Conservation (phyloP, 140 eudicot genomes). For the Stevia rebaudiana region DNA sequence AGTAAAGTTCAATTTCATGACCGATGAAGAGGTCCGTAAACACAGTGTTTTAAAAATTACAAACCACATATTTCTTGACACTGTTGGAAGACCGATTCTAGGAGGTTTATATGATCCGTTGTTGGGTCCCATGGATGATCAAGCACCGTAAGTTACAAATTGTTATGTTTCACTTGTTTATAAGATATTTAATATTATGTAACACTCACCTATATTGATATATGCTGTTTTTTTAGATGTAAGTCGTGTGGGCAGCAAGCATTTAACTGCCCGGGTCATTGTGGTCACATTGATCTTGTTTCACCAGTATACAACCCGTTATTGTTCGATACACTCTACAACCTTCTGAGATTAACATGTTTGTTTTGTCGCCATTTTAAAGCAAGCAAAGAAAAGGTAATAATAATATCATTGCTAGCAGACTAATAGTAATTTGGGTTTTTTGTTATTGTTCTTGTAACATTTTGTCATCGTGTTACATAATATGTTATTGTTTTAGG, state of each 20-base stretch:
- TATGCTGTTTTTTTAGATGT: conserved; percentile 45
- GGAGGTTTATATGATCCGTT: conserved; percentile 88
- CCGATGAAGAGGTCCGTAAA: conserved; percentile 65
- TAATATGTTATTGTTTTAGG: conserved; percentile 34
- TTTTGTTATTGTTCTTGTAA: background rate
- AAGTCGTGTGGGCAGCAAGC: conserved; percentile 65
- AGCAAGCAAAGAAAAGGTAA: conserved; percentile 40
- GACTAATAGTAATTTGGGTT: background rate
- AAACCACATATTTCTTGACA: conserved; percentile 49
- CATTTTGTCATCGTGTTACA: background rate
- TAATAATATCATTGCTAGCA: background rate
- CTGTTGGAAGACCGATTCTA: conserved; percentile 48
- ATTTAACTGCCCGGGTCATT: conserved; percentile 74
- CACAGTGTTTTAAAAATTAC: conserved; percentile 62
- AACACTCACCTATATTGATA: background rate
- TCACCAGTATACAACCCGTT: conserved; percentile 66
- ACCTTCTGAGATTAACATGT: conserved; percentile 48
- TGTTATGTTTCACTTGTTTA: background rate
- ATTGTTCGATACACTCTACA: conserved; percentile 55
- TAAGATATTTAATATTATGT: background rate
- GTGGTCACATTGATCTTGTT: conserved; percentile 89
- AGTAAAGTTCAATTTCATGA: conserved; percentile 63
- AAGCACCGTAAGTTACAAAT: conserved; percentile 42
- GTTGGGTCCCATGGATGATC: conserved; percentile 61
- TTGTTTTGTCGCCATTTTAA: conserved; percentile 63